These are phyloP conservation scores for Apophysomyces elegans DNA, from an alignment of 371 early-diverging fungal genomes.

Conservation along the genomic window DNA sequence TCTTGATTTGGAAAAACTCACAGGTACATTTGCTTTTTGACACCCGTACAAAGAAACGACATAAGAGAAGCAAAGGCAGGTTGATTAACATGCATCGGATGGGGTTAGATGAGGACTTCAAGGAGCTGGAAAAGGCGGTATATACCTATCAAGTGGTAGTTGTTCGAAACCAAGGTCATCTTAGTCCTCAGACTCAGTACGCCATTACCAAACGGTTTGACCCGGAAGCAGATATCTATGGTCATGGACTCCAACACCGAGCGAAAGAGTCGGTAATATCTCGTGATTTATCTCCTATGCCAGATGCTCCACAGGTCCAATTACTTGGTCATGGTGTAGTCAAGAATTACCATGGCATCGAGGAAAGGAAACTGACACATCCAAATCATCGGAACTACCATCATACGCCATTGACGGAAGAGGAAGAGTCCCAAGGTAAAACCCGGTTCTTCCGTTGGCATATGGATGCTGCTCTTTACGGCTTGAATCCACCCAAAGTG, in stretches of 20 bases:
- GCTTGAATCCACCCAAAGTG: slow-evolving; percentile 49
- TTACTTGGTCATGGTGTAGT: slow-evolving; percentile 50
- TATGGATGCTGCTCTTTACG: slow-evolving; percentile 58
- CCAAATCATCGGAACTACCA: slow-evolving; percentile 50
- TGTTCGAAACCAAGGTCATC: slow-evolving; percentile 46
- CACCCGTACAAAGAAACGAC: too few relatives aligned
- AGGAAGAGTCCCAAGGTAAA: slow-evolving; percentile 46
- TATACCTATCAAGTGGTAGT: slow-evolving; percentile 52
- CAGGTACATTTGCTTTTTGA: slow-evolving; percentile 24
- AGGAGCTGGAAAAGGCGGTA: slow-evolving; percentile 47
- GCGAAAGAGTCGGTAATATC: slow-evolving; percentile 47
- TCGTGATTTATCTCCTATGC: slow-evolving; percentile 50
- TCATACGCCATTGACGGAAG: slow-evolving; percentile 35
- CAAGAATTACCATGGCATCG: slow-evolving; percentile 46
- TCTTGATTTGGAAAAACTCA: slow-evolving; percentile 48
- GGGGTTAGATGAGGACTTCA: slow-evolving; percentile 43
- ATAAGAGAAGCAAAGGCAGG: too few relatives aligned
- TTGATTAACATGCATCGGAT: too few relatives aligned
- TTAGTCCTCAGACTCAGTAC: slow-evolving; percentile 47
- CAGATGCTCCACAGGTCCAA: slow-evolving; percentile 49
- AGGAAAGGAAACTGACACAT: slow-evolving; percentile 45
- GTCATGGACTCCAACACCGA: slow-evolving; percentile 50
- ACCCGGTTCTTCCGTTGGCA: slow-evolving; percentile 58
- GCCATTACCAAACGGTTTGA: slow-evolving; percentile 49
- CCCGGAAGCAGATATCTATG: slow-evolving; percentile 50